Evolutionary conservation across 129 eudicot genomes (phyloP).

Genomic region (Chrysanthemum makinoi): DNA sequence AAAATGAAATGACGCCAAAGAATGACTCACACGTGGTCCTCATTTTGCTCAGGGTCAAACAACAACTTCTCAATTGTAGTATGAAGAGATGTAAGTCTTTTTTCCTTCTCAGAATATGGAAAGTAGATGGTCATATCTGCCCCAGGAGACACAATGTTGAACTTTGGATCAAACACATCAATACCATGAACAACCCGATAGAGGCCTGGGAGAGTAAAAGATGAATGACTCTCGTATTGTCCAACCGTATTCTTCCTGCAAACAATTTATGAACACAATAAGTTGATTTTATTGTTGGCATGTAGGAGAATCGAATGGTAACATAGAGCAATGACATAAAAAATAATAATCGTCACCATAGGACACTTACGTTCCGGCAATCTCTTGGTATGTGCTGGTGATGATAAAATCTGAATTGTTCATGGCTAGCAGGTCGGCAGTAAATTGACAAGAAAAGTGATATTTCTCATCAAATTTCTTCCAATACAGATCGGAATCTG

Average conservation of each 20-base stretch:
- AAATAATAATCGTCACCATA: neutral
- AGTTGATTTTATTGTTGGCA: conserved; percentile 3
- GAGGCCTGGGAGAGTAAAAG: conserved; percentile 91
- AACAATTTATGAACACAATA: conserved; percentile 17
- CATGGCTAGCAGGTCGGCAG: conserved; percentile 98
- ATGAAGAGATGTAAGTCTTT: conserved; percentile 79
- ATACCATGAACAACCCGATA: conserved; percentile 97
- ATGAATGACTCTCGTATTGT: conserved; percentile 95
- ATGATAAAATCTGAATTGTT: conserved; percentile 94
- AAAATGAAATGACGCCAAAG: conserved; percentile 11
- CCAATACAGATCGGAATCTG: conserved; percentile 96
- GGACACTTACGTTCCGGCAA: conserved; percentile 93
- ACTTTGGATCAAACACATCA: conserved; percentile 97
- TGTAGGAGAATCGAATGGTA: neutral
- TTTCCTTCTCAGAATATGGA: conserved; percentile 63
- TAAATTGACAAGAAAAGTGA: conserved; percentile 95
- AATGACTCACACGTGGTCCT: conserved; percentile 65
- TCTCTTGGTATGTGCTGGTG: conserved; percentile 98
- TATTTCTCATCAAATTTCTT: conserved; percentile 84
- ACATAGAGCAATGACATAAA: too few relatives aligned
- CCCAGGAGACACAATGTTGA: conserved; percentile 98
- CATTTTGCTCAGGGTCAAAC: conserved; percentile 80
- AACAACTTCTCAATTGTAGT: conserved; percentile 59
- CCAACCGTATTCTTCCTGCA: conserved; percentile 92
- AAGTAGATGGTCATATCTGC: conserved; percentile 88